Base-by-base conservation (phyloP, 306 rosid genomes). In the Rubus idaeus region DNA sequence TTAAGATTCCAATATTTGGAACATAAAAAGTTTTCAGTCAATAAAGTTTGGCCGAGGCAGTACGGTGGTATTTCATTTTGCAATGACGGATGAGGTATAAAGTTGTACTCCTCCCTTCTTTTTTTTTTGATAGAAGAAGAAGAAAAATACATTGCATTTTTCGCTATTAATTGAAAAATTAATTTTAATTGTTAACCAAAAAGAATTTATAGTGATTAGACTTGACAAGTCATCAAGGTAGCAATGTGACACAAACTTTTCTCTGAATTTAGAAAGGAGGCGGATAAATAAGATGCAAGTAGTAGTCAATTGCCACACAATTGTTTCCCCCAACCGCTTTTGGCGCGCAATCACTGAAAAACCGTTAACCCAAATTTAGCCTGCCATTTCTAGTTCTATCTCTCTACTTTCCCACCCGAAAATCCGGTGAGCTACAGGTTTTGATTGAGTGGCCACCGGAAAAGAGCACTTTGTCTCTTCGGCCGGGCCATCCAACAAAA, bases 291-390 rank as follows among this genome's bases (percentile, higher is more conserved):
- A 72, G 64, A 53, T 35, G 18, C 10, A 17, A 71, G 52, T 26
- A 30, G 35, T 30, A 30, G 39, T 56, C 16, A 80, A 68, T 5
- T 3, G 65, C 82, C 78, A 26, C 75, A 77, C 53, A 81, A 74
- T 58, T 57, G 68, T 79, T 9, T 35, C 2, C 10, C 40, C 10
- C 81, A 85, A 80, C 84, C 96, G 89, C 68, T 45, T 75, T 83
- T 87, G 50, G 81, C 85, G 91, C 90, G 79, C 77, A n/a, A 74
- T 69, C 77, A 79, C 91, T 74, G 75, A 85, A 83, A 86, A 76
- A 65, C 64, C 70, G 78, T 68, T 79, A 60, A 13, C 79, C 84
- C 79, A 83, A 81, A 83, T 79, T 70, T 84, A 80, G 85, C 35
- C 45, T 5, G 46, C 3, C 78, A 82, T 84, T 79, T 79, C 75